Percentiles rank a stretch among this genome's conserved stretches.
phyloP scores from a whole-genome alignment of 2,329 filamentous ascomycete species.

The Sporothrix inflata region DNA sequence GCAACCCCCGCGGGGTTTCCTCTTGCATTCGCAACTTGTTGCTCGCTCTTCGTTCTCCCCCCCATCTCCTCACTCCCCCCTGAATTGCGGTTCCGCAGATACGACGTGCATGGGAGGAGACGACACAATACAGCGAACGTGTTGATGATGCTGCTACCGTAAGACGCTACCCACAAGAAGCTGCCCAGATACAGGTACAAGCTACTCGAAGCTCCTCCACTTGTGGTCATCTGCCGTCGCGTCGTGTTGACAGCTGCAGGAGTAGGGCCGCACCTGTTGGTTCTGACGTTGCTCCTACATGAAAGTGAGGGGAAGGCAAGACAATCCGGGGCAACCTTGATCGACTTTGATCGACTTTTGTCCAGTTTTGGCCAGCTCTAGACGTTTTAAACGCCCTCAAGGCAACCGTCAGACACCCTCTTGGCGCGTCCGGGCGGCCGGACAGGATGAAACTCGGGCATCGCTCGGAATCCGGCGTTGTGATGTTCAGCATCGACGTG shows the following conservation, averaged over 20 bases:
- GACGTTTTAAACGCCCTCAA: not conserved
- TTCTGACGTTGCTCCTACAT: constrained; percentile 10
- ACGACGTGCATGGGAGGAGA: not conserved
- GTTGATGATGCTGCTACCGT: not conserved
- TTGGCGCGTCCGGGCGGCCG: constrained; percentile 11
- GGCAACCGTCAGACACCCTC: not conserved
- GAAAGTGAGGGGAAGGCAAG: constrained; percentile 4
- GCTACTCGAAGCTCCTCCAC: not conserved
- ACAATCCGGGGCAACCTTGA: not conserved
- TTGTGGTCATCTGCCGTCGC: not conserved
- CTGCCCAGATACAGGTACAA: too few relatives aligned
- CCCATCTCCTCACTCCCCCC: too few relatives aligned
- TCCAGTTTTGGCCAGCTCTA: not conserved
- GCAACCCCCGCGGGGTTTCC: too few relatives aligned
- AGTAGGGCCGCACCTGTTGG: not conserved
- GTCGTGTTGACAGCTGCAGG: not conserved
- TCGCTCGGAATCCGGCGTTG: constrained; percentile 17
- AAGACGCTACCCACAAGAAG: not conserved
- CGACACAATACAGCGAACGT: not conserved
- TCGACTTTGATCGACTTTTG: not conserved
- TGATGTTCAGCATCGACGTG: not conserved
- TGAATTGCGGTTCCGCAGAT: constrained; percentile 5
- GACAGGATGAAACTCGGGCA: constrained; percentile 18
- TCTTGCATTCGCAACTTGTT: too few relatives aligned
- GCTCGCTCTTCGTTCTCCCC: too few relatives aligned